Evolutionary conservation across 1,284 basidiomycete species (phyloP).

Genomic region (Chiua sp.): DNA sequence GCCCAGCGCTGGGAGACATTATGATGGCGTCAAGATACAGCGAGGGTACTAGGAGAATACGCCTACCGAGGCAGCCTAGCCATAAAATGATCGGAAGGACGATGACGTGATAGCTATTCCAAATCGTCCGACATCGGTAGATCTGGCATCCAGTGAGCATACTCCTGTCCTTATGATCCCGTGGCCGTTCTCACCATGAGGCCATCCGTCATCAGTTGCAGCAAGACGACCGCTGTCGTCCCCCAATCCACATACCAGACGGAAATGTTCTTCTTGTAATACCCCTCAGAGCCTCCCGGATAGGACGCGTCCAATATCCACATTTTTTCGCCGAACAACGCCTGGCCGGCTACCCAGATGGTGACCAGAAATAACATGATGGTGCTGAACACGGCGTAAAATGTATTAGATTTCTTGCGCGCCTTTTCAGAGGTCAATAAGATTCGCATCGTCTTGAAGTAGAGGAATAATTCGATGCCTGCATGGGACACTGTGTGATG

Average conservation of each 20-base stretch:
- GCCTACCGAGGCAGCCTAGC: constrained; percentile 28
- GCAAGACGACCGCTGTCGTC: constrained; percentile 3
- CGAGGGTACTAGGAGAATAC: not conserved
- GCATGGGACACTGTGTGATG: not conserved
- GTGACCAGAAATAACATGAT: constrained; percentile 23
- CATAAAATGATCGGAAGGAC: constrained; percentile 25
- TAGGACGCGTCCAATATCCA: constrained; percentile 18
- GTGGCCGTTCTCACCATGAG: constrained; percentile 26
- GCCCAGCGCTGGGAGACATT: constrained; percentile 21
- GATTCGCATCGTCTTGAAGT: constrained; percentile 25
- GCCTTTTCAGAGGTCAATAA: constrained; percentile 10
- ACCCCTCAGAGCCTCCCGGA: constrained; percentile 21
- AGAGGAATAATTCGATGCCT: constrained; percentile 29
- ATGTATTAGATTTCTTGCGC: constrained; percentile 8
- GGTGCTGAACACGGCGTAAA: constrained; percentile 30
- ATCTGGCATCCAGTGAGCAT: constrained; percentile 24
- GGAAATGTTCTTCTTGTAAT: constrained; percentile 15
- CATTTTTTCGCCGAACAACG: constrained; percentile 25
- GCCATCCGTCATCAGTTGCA: constrained; percentile 35
- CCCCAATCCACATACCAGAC: constrained; percentile 29
- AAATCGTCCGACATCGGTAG: constrained; percentile 24
- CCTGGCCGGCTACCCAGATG: constrained; percentile 22
- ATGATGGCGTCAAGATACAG: not conserved
- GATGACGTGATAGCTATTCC: constrained; percentile 12
- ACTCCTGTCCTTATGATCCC: not conserved